phyloP scores from a whole-genome alignment of 441 rosid species.

The Metrosideros polymorpha region DNA sequence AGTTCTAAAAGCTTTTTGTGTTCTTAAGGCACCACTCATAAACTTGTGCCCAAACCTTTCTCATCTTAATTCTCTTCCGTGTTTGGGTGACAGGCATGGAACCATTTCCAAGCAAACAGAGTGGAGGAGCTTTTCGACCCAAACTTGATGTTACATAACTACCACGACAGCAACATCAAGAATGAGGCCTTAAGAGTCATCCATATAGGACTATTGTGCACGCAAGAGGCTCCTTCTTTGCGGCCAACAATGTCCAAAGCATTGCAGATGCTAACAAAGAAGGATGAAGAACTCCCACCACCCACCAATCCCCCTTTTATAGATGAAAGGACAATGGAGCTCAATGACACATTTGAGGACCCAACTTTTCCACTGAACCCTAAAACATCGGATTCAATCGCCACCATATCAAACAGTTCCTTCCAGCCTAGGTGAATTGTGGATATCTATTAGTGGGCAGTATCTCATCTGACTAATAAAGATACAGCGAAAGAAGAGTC shows the following conservation, averaged over 20 bases:
- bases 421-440: conserved; percentile 59
- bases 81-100: conserved; percentile 52
- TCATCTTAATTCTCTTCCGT: background rate
- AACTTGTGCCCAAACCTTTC: background rate
- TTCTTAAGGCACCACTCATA: background rate
- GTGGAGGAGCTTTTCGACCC: conserved; percentile 67
- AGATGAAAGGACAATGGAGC: conserved; percentile 81
- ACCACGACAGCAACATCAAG: conserved; percentile 22
- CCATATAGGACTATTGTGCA: conserved; percentile 77
- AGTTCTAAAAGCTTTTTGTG: conserved; percentile 4
- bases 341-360: conserved; percentile 42
- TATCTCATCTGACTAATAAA: background rate
- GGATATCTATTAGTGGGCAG: background rate
- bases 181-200: conserved; percentile 46
- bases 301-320: conserved; percentile 81
- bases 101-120: conserved; percentile 53
- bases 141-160: conserved; percentile 40
- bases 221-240: conserved; percentile 64
- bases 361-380: conserved; percentile 25
- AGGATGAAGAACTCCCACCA: conserved; percentile 50
- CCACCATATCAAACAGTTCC: conserved; percentile 51
- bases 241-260: conserved; percentile 75
- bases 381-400: conserved; percentile 50
- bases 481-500: background rate
- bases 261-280: conserved; percentile 62